phyloP scores from a whole-genome alignment of 1,284 basidiomycete genomes.

The Heterobasidion annosum region DNA sequence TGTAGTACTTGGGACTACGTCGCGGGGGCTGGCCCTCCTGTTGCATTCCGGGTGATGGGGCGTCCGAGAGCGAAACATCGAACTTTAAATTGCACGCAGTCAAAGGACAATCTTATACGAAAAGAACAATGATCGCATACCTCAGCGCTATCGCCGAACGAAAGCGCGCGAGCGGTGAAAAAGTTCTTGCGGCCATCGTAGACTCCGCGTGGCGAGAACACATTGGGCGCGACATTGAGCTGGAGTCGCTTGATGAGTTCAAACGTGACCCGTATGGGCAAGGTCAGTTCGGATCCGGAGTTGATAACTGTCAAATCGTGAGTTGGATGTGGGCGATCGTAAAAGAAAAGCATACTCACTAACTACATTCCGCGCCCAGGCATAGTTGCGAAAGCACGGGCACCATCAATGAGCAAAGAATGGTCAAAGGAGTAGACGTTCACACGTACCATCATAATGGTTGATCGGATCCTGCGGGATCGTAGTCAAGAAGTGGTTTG shows the following conservation, averaged over 20 bases:
- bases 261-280: constrained; percentile 59
- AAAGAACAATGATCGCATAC: neutral
- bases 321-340: neutral
- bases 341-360: constrained; percentile 33
- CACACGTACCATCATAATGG: constrained; percentile 61
- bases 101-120: neutral
- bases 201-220: constrained; percentile 57
- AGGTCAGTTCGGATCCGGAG: constrained; percentile 50
- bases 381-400: neutral
- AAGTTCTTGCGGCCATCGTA: constrained; percentile 77
- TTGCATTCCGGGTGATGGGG: neutral
- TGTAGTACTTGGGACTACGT: constrained; percentile 45
- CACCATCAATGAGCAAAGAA: neutral
- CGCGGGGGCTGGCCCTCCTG: neutral
- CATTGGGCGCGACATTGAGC: constrained; percentile 37
- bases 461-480: constrained; percentile 56
- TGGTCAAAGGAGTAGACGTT: neutral
- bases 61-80: constrained; percentile 38
- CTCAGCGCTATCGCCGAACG: constrained; percentile 35
- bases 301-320: constrained; percentile 37
- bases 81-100: constrained; percentile 33
- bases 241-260: constrained; percentile 59
- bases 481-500: constrained; percentile 56
- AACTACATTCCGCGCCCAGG: constrained; percentile 27
- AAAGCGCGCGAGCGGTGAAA: constrained; percentile 47